Conservation (phyloP, 257 asterid species). For the Solanum appendiculatum region DNA sequence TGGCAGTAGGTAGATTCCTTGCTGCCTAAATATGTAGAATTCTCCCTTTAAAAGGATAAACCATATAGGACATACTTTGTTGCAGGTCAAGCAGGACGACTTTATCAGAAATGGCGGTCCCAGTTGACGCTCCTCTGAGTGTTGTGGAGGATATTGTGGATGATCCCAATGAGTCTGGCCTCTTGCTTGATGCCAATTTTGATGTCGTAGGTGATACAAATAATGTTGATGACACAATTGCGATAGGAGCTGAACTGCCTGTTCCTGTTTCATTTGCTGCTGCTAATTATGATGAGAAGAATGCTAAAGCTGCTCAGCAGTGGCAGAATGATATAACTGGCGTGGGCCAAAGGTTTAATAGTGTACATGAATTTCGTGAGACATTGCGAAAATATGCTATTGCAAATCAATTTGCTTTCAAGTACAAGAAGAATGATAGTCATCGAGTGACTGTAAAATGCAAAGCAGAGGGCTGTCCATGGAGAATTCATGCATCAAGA, state of each 20-base stretch:
- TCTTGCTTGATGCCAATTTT: constrained; percentile 49
- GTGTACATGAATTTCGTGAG: constrained; percentile 96
- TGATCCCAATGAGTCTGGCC: constrained; percentile 53
- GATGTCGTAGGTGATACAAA: constrained; percentile 70
- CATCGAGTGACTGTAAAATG: constrained; percentile 98
- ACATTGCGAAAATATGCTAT: constrained; percentile 83
- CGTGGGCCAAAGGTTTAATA: constrained; percentile 94
- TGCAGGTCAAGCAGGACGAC: constrained; percentile 96
- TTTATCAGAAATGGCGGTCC: constrained; percentile 60
- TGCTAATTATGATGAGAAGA: constrained; percentile 49
- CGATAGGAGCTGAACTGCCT: constrained; percentile 43
- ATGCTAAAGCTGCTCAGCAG: constrained; percentile 69
- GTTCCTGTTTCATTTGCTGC: constrained; percentile 30
- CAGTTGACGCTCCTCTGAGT: constrained; percentile 47
- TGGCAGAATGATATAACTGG: constrained; percentile 92
- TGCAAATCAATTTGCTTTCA: constrained; percentile 88
- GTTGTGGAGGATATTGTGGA: constrained; percentile 49
- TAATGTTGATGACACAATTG: constrained; percentile 16
- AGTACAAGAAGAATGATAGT: constrained; percentile 94
- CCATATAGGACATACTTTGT: constrained; percentile 13
- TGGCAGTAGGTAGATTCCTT: constrained; percentile 79
- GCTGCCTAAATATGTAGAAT: constrained; percentile 8
- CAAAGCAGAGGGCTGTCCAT: constrained; percentile 91
- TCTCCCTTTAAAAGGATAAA: constrained; percentile 14
- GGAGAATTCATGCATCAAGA: constrained; percentile 98